Evolutionary conservation across 2,329 filamentous ascomycete species (phyloP).

Genomic region (Microsporum canis): DNA sequence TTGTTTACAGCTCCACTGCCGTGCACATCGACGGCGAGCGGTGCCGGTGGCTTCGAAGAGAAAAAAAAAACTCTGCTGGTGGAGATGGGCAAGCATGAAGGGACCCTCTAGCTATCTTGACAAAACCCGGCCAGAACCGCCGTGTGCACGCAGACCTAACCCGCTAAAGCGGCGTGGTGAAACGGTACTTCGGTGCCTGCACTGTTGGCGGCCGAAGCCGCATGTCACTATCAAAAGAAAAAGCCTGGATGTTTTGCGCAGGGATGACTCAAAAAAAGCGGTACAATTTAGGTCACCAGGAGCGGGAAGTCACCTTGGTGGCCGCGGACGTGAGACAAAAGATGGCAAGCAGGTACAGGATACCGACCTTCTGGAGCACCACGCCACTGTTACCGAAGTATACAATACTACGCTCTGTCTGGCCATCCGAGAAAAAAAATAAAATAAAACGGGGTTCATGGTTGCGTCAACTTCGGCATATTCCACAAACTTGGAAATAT

Average conservation of each 20-base stretch:
- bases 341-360: not conserved
- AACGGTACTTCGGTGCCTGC: not conserved
- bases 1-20: not conserved
- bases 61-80: not conserved
- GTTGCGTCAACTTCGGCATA: not conserved
- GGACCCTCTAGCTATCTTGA: not conserved
- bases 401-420: not conserved
- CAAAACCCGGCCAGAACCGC: not conserved
- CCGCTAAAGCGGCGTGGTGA: not conserved
- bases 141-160: not conserved
- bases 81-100: not conserved
- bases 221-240: not conserved
- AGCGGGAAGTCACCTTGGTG: not conserved
- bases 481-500: not conserved
- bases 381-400: not conserved
- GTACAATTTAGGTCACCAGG: not conserved
- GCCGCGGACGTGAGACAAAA: not conserved
- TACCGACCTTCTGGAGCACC: not conserved
- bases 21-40: not conserved
- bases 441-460: not conserved
- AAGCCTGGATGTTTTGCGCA: not conserved
- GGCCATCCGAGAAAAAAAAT: not conserved
- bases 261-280: not conserved
- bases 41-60: not conserved
- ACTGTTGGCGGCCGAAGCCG: not conserved